Percentiles rank a stretch among this genome's conserved stretches.
Evolutionary conservation across 2,329 filamentous ascomycete species (phyloP).

Genomic region (Herpomyces periplanetae): DNA sequence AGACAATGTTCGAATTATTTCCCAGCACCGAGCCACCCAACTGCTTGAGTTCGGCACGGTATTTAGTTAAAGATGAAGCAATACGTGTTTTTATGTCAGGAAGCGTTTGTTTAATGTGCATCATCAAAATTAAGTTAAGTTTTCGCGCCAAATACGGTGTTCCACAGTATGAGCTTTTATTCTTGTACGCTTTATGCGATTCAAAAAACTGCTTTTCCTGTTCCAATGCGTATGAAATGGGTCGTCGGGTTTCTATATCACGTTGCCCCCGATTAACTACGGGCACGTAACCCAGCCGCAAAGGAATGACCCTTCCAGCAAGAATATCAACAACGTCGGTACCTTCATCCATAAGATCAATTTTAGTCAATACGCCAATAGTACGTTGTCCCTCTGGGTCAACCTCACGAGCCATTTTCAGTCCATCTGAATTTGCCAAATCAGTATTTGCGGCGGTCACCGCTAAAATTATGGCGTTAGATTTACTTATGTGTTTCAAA

Average conservation of each 20-base stretch:
- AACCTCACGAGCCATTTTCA: conserved; percentile 83
- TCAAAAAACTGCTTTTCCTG: conserved; percentile 92
- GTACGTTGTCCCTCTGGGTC: conserved; percentile 90
- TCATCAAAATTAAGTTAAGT: conserved; percentile 94
- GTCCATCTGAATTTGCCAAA: conserved; percentile 85
- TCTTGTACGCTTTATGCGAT: conserved; percentile 87
- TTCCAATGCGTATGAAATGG: conserved; percentile 59
- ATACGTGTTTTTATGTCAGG: conserved; percentile 96
- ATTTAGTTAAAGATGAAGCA: conserved; percentile 68
- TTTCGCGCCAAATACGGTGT: conserved; percentile 88
- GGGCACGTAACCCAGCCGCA: conserved; percentile 74
- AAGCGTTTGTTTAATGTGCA: conserved; percentile 98
- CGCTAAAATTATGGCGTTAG: conserved; percentile 85
- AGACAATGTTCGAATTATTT: conserved; percentile 75
- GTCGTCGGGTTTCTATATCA: conserved; percentile 93
- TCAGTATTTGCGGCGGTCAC: conserved; percentile 91
- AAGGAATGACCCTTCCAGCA: conserved; percentile 76
- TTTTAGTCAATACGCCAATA: conserved; percentile 91
- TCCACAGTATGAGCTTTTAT: conserved; percentile 94
- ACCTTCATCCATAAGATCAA: conserved; percentile 93
- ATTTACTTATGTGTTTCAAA: conserved; percentile 87
- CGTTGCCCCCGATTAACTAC: conserved; percentile 92
- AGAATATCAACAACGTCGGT: conserved; percentile 96
- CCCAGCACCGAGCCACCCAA: conserved; percentile 80
- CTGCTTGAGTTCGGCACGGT: conserved; percentile 34